Evolutionary conservation across 495 filamentous ascomycete species (phyloP).

Genomic region (Penicillium maclennaniae): DNA sequence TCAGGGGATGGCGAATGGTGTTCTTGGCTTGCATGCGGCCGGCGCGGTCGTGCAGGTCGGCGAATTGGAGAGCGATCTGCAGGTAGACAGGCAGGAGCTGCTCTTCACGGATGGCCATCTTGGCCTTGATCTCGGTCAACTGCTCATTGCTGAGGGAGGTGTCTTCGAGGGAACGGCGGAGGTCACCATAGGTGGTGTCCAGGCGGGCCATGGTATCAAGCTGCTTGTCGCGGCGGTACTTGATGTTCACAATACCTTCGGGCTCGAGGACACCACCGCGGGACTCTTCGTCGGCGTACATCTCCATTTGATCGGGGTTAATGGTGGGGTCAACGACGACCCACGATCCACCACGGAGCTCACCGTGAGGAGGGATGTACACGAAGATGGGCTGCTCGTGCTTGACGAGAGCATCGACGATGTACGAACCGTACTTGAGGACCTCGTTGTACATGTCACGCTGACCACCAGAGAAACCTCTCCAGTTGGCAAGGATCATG

Average conservation of each 20-base stretch:
- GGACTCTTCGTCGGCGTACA: conserved; percentile 96
- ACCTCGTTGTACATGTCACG: conserved; percentile 99
- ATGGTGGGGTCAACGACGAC: conserved; percentile 98
- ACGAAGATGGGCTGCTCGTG: conserved; percentile 98
- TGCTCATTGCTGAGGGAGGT: conserved; percentile 67
- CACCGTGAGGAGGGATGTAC: conserved; percentile 94
- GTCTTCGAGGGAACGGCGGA: conserved; percentile 73
- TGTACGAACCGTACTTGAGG: conserved; percentile 97
- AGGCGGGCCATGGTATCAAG: conserved; percentile 97
- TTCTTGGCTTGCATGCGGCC: conserved; percentile 98
- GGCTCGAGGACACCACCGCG: conserved; percentile 97
- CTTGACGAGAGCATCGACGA: conserved; percentile 96
- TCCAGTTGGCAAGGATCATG: conserved; percentile 99
- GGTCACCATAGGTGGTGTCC: conserved; percentile 74
- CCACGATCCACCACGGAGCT: conserved; percentile 98
- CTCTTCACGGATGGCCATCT: conserved; percentile 86
- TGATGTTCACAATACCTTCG: conserved; percentile 97
- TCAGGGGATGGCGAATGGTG: conserved; percentile 75
- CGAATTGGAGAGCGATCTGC: conserved; percentile 91
- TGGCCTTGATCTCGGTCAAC: conserved; percentile 70
- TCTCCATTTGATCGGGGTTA: conserved; percentile 95
- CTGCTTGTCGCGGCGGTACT: conserved; percentile 95
- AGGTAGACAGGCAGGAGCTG: conserved; percentile 85
- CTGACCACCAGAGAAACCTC: conserved; percentile 98
- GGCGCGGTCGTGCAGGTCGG: conserved; percentile 94